These are phyloP conservation scores for Pseudozyma sp. DNA, from an alignment of 1,284 basidiomycete genomes.

Conservation along the genomic window DNA sequence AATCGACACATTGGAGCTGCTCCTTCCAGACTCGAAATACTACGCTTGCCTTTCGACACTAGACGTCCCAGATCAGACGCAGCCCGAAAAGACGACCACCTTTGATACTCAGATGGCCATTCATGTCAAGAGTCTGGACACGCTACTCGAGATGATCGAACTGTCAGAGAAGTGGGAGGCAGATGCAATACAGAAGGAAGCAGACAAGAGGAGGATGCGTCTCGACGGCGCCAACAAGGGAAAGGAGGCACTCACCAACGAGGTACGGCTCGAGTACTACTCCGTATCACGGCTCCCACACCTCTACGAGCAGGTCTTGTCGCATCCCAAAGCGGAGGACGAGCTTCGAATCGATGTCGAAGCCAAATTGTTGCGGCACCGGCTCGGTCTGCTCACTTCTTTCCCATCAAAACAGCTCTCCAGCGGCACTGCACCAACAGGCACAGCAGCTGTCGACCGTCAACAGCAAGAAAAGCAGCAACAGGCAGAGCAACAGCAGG, in stretches of 20 bases:
- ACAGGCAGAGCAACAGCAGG: conserved; percentile 19
- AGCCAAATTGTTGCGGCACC: conserved; percentile 55
- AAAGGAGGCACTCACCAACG: conserved; percentile 45
- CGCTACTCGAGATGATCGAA: conserved; percentile 56
- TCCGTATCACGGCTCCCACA: conserved; percentile 45
- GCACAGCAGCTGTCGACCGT: conserved; percentile 38
- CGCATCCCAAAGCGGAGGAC: conserved; percentile 58
- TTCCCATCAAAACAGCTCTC: conserved; percentile 43
- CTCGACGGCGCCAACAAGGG: conserved; percentile 60
- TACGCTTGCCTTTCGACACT: conserved; percentile 77
- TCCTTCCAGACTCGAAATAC: conserved; percentile 81
- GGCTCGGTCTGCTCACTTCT: conserved; percentile 44
- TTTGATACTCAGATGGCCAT: conserved; percentile 75
- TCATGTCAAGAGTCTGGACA: conserved; percentile 71
- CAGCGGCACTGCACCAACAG: conserved; percentile 23
- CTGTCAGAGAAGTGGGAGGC: conserved; percentile 54
- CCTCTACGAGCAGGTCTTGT: conserved; percentile 60
- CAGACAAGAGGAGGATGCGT: conserved; percentile 57
- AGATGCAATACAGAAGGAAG: conserved; percentile 53
- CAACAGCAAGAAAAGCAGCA: conserved; percentile 27
- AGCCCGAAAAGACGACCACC: conserved; percentile 73
- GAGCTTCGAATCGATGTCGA: conserved; percentile 57
- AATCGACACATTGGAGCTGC: conserved; percentile 73
- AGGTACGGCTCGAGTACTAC: conserved; percentile 52
- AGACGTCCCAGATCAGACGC: conserved; percentile 80